These are phyloP conservation scores for Tilletiopsis washingtonensis DNA, from an alignment of 1,284 basidiomycete species.

Conservation along the genomic window DNA sequence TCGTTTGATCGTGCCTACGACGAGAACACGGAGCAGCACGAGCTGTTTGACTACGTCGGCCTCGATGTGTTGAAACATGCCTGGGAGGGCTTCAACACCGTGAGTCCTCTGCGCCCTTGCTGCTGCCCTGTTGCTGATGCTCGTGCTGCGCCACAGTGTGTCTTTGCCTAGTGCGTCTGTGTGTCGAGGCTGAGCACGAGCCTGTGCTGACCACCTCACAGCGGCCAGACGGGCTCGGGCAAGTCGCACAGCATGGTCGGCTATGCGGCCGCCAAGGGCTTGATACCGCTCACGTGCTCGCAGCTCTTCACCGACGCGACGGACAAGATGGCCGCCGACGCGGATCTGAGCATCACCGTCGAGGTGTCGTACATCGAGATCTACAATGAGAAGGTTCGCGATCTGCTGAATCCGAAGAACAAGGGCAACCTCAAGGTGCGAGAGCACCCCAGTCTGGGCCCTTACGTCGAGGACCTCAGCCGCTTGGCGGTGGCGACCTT, in stretches of 20 bases:
- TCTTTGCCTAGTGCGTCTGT: slow-evolving; percentile 32
- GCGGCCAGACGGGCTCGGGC: slow-evolving; percentile 40
- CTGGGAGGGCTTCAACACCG: slow-evolving; percentile 96
- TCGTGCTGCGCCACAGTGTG: slow-evolving; percentile 13
- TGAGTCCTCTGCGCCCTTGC: slow-evolving; percentile 54
- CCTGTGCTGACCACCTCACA: slow-evolving; percentile 1
- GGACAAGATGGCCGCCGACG: slow-evolving; percentile 57
- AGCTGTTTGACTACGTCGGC: slow-evolving; percentile 87
- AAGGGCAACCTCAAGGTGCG: slow-evolving; percentile 89
- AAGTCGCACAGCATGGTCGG: slow-evolving; percentile 25
- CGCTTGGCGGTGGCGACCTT: slow-evolving; percentile 85
- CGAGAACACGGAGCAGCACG: slow-evolving; percentile 53
- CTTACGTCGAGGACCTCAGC: slow-evolving; percentile 94
- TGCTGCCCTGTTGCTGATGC: neutral
- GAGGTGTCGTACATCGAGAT: slow-evolving; percentile 97
- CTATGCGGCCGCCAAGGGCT: slow-evolving; percentile 87
- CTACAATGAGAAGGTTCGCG: slow-evolving; percentile 73
- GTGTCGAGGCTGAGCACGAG: neutral
- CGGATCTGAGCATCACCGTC: slow-evolving; percentile 72
- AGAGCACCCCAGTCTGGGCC: slow-evolving; percentile 74
- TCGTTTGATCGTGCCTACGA: slow-evolving; percentile 39
- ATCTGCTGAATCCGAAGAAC: slow-evolving; percentile 94
- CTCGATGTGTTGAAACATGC: slow-evolving; percentile 89
- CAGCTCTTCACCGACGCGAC: slow-evolving; percentile 79
- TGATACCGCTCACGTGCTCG: slow-evolving; percentile 89